Conservation (phyloP, 495 filamentous ascomycete species). For the Neurospora sp. region DNA sequence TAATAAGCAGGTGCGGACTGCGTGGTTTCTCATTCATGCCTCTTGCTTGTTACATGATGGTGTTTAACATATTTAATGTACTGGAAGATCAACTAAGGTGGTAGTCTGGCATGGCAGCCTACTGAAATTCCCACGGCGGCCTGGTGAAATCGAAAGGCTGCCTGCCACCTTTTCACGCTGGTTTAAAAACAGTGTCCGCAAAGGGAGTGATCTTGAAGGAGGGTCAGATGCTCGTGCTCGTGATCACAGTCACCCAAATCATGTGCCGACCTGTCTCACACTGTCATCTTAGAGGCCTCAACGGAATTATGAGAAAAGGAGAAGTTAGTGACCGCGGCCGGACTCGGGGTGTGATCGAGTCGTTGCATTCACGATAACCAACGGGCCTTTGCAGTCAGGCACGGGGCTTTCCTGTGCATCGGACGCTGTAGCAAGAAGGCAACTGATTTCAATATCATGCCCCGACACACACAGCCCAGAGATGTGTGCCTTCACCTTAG, state of each 20-base stretch:
- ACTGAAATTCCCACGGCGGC: background rate
- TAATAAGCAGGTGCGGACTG: background rate
- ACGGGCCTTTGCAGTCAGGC: background rate
- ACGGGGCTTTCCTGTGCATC: background rate
- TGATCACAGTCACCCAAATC: constrained; percentile 5
- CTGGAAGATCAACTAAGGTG: background rate
- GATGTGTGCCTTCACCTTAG: background rate
- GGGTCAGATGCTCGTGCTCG: background rate
- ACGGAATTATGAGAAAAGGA: background rate
- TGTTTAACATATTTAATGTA: background rate
- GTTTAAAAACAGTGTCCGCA: background rate
- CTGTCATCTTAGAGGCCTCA: background rate
- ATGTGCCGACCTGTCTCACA: constrained; percentile 19
- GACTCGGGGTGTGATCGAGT: background rate
- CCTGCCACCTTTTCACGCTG: background rate
- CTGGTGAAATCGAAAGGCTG: background rate
- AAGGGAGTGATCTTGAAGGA: background rate
- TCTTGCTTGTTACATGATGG: background rate
- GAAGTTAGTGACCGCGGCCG: background rate
- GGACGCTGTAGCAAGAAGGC: background rate
- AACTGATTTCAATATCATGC: background rate
- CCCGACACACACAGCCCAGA: background rate
- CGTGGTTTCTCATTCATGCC: background rate
- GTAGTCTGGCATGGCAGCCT: background rate
- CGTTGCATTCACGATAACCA: background rate